Conservation (phyloP, 2,329 filamentous ascomycete species). For the Trichoderma simmonsii region DNA sequence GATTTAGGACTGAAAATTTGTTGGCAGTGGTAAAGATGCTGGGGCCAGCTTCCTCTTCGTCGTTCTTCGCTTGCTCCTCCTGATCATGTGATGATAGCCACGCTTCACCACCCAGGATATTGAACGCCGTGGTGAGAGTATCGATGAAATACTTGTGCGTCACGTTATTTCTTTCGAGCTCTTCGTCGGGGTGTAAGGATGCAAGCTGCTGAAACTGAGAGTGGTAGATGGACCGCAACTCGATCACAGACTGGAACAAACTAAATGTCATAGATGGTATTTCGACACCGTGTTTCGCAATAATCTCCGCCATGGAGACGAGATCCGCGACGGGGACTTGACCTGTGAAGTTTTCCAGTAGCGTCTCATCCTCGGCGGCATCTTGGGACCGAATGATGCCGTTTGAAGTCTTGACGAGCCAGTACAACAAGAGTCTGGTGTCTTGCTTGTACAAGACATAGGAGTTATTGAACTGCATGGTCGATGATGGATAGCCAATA, state of each 20-base stretch:
- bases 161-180: conserved; percentile 37
- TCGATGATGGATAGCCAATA: not conserved
- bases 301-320: conserved; percentile 39
- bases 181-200: conserved; percentile 32
- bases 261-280: conserved; percentile 35
- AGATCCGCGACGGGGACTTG: conserved; percentile 37
- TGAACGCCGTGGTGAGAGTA: conserved; percentile 36
- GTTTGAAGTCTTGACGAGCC: conserved; percentile 40
- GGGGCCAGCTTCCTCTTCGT: conserved; percentile 26
- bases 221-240: conserved; percentile 31
- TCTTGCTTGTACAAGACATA: conserved; percentile 42
- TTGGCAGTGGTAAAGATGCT: conserved; percentile 18
- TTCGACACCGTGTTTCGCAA: conserved; percentile 33
- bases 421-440: conserved; percentile 36
- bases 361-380: conserved; percentile 18
- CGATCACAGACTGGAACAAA: conserved; percentile 39
- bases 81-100: conserved; percentile 23
- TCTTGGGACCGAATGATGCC: conserved; percentile 30
- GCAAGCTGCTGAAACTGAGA: conserved; percentile 33
- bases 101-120: conserved; percentile 33
- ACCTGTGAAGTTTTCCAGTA: conserved; percentile 36
- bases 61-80: conserved; percentile 21
- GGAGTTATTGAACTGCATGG: conserved; percentile 38
- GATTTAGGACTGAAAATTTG: conserved; percentile 20
- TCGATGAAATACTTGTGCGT: conserved; percentile 44